These are phyloP conservation scores for Cryphonectria nitschkei DNA, from an alignment of 2,329 filamentous ascomycete genomes.

Conservation along the genomic window DNA sequence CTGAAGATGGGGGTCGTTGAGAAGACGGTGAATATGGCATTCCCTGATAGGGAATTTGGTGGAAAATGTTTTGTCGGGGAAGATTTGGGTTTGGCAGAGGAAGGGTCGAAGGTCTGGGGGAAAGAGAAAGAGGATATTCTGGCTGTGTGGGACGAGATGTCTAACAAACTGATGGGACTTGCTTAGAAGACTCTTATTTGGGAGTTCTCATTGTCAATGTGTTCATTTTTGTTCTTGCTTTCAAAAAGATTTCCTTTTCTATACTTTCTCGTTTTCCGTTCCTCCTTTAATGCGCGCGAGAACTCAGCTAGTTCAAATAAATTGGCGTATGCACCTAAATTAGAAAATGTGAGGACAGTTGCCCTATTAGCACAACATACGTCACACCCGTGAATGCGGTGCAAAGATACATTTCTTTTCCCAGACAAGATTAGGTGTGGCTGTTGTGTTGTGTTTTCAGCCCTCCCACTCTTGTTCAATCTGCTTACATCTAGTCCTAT, in stretches of 20 bases:
- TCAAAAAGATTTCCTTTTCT: background rate
- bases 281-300: too few species aligned
- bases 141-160: constrained; percentile 31
- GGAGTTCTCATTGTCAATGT: too few species aligned
- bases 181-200: too few species aligned
- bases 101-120: constrained; percentile 23
- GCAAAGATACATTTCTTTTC: background rate
- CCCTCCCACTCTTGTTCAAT: background rate
- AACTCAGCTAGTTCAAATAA: too few species aligned
- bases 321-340: background rate
- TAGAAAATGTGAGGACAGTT: background rate
- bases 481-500: background rate
- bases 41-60: constrained; percentile 29
- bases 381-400: background rate
- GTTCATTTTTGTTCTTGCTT: background rate
- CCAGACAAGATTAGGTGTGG: background rate
- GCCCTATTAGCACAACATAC: background rate
- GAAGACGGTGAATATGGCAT: constrained; percentile 34
- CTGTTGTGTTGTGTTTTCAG: background rate
- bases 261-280: too few species aligned
- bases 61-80: constrained; percentile 24
- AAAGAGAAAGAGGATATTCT: constrained; percentile 30
- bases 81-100: constrained; percentile 29
- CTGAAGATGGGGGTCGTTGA: constrained; percentile 33
- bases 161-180: constrained; percentile 15